phyloP scores from a whole-genome alignment of 257 asterid species.

The Craterostigma plantagineum region DNA sequence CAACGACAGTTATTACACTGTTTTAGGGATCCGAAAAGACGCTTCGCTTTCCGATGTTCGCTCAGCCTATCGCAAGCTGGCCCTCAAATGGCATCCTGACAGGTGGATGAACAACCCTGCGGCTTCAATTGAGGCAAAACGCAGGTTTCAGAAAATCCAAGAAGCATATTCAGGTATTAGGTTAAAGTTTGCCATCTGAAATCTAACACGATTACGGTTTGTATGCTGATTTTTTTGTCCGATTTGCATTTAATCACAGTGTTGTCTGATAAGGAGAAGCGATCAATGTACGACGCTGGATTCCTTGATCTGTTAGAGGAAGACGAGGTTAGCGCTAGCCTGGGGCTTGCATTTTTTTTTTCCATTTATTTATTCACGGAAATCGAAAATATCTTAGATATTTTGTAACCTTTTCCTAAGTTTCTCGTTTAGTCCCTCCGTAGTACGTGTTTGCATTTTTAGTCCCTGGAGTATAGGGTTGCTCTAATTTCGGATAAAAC shows the following conservation, averaged over 20 bases:
- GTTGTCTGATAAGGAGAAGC: slow-evolving; percentile 64
- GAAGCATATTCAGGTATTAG: slow-evolving; percentile 55
- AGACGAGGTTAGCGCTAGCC: slow-evolving; percentile 48
- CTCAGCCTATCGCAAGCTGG: slow-evolving; percentile 77
- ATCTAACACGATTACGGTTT: slow-evolving; percentile 1
- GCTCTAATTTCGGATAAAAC: too few relatives aligned
- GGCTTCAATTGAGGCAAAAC: slow-evolving; percentile 53
- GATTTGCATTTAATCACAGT: slow-evolving; percentile 19
- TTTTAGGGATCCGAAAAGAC: slow-evolving; percentile 59
- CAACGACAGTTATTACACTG: slow-evolving; percentile 38
- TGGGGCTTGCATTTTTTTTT: too few relatives aligned
- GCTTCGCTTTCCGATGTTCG: slow-evolving; percentile 82
- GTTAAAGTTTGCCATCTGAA: neutral
- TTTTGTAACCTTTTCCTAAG: too few relatives aligned
- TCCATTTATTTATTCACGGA: too few relatives aligned
- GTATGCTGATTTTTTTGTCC: neutral
- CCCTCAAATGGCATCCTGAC: slow-evolving; percentile 81
- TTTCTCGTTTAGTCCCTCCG: too few relatives aligned
- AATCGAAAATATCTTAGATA: too few relatives aligned
- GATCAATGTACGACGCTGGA: slow-evolving; percentile 86
- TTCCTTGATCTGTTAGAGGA: slow-evolving; percentile 74
- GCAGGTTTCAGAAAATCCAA: slow-evolving; percentile 61
- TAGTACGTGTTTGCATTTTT: too few relatives aligned
- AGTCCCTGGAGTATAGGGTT: too few relatives aligned
- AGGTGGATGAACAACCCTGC: slow-evolving; percentile 52